Evolutionary conservation across 352 stramenopile species (phyloP).

Genomic region (Phytophthora pistaciae): DNA sequence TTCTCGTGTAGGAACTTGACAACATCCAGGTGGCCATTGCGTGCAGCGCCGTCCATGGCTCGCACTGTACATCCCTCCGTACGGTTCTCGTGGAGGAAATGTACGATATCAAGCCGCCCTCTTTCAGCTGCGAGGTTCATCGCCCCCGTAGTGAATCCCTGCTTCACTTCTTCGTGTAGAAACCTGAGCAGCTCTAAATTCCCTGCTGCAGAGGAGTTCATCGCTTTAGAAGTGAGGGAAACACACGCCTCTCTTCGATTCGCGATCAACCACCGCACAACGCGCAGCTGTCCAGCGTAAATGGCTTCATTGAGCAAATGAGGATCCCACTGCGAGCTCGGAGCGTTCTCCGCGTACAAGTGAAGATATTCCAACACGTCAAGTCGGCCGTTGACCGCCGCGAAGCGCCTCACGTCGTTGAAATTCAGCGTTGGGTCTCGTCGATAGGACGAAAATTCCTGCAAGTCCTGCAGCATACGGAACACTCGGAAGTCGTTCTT

Average conservation of each 20-base stretch:
- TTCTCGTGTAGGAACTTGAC: slow-evolving; percentile 28
- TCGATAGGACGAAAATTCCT: slow-evolving; percentile 14
- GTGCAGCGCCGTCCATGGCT: slow-evolving; percentile 18
- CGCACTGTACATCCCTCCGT: slow-evolving; percentile 9
- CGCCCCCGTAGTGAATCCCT: slow-evolving; percentile 14
- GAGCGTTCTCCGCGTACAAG: slow-evolving; percentile 1
- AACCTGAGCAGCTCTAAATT: slow-evolving; percentile 21
- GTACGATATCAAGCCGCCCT: slow-evolving; percentile 19
- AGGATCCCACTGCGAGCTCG: slow-evolving; percentile 11
- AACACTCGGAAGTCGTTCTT: slow-evolving; percentile 15
- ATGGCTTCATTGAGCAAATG: slow-evolving; percentile 19
- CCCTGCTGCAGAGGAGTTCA: slow-evolving; percentile 18
- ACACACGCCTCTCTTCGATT: slow-evolving; percentile 14
- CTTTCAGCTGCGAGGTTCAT: slow-evolving; percentile 29
- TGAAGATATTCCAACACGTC: slow-evolving; percentile 16
- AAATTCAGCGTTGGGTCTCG: slow-evolving; percentile 16
- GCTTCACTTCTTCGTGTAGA: slow-evolving; percentile 15
- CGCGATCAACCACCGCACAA: slow-evolving; percentile 14
- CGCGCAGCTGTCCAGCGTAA: slow-evolving; percentile 14
- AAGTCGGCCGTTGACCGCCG: slow-evolving; percentile 5
- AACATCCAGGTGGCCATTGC: slow-evolving; percentile 18
- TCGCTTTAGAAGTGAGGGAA: slow-evolving; percentile 18
- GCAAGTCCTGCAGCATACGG: slow-evolving; percentile 8
- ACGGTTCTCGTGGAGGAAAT: slow-evolving; percentile 20
- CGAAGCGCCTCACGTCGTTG: slow-evolving; percentile 16